Conservation (phyloP, 1,284 basidiomycete species). For the Cronartium quercuum region DNA sequence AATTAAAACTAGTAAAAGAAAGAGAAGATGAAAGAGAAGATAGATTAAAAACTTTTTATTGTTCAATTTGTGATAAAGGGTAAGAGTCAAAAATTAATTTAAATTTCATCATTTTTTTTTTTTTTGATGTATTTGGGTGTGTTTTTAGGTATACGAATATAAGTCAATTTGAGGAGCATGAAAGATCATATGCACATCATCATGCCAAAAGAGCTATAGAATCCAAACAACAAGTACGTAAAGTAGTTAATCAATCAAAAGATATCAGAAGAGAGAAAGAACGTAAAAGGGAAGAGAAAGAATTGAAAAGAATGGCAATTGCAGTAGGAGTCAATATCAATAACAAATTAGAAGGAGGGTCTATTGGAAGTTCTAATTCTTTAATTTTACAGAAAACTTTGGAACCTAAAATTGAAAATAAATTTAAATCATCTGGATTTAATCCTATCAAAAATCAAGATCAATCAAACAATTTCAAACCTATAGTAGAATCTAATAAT, state of each 20-base stretch:
- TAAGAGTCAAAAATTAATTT: not conserved
- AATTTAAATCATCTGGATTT: constrained; percentile 35
- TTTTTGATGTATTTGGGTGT: not conserved
- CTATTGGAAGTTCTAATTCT: not conserved
- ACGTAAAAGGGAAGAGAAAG: constrained; percentile 33
- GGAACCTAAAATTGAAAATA: not conserved
- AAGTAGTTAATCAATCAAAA: constrained; percentile 3
- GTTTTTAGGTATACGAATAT: constrained; percentile 34
- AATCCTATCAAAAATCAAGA: constrained; percentile 11
- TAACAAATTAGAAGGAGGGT: not conserved
- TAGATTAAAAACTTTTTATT: constrained; percentile 32
- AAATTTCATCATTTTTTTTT: not conserved
- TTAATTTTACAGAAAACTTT: not conserved
- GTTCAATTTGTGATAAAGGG: constrained; percentile 38
- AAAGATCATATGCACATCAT: constrained; percentile 38
- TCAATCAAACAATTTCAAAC: not conserved
- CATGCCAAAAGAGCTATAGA: constrained; percentile 33
- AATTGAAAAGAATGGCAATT: constrained; percentile 27
- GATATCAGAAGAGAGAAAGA: constrained; percentile 33
- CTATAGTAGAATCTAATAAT: constrained; percentile 4
- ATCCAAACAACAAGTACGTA: constrained; percentile 20
- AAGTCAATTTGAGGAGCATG: constrained; percentile 39
- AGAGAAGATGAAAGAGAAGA: constrained; percentile 34
- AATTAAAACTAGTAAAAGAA: constrained; percentile 26
- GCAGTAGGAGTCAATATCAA: constrained; percentile 17